A percentile compares a stretch with the other conserved stretches of the same genome.
Conservation (phyloP, 108 stramenopile genomes). For the Seminavis robusta region DNA sequence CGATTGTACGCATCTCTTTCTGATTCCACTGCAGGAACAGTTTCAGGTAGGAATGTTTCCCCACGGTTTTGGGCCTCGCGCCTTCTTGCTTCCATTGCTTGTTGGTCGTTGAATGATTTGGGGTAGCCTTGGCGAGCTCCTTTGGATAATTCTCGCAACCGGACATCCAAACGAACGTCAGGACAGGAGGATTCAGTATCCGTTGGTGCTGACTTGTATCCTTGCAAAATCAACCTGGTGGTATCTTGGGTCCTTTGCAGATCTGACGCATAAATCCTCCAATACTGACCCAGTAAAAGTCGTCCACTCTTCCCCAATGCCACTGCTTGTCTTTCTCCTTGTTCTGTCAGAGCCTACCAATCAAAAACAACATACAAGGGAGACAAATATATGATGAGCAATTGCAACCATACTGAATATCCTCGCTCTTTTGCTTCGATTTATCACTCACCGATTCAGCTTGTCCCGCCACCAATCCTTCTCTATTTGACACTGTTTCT, state of each 20-base stretch:
- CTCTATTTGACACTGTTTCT: conserved; percentile 51
- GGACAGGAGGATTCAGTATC: not conserved
- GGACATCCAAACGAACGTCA: conserved; percentile 27
- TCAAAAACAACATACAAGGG: not conserved
- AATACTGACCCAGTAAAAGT: conserved; percentile 6
- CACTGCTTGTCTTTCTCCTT: conserved; percentile 16
- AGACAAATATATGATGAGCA: not conserved
- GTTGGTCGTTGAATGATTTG: conserved; percentile 30
- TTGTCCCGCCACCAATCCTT: conserved; percentile 48
- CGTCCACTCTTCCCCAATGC: conserved; percentile 3
- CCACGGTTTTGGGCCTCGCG: not conserved
- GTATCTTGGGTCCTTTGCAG: conserved; percentile 39
- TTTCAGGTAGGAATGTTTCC: conserved; percentile 1
- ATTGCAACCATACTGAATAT: not conserved
- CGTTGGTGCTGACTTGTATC: too few relatives aligned
- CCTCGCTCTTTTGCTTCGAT: not conserved
- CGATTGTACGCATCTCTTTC: conserved; percentile 48
- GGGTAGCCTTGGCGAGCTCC: conserved; percentile 51
- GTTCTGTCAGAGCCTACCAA: conserved; percentile 17
- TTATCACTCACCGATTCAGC: conserved; percentile 38
- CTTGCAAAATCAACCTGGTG: conserved; percentile 20
- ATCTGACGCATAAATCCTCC: conserved; percentile 50
- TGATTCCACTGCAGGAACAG: conserved; percentile 41
- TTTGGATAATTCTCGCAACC: conserved; percentile 54
- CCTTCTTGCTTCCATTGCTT: too few relatives aligned